These are phyloP conservation scores for Remersonia thermophila DNA, from an alignment of 2,329 filamentous ascomycete genomes.

Conservation along the genomic window DNA sequence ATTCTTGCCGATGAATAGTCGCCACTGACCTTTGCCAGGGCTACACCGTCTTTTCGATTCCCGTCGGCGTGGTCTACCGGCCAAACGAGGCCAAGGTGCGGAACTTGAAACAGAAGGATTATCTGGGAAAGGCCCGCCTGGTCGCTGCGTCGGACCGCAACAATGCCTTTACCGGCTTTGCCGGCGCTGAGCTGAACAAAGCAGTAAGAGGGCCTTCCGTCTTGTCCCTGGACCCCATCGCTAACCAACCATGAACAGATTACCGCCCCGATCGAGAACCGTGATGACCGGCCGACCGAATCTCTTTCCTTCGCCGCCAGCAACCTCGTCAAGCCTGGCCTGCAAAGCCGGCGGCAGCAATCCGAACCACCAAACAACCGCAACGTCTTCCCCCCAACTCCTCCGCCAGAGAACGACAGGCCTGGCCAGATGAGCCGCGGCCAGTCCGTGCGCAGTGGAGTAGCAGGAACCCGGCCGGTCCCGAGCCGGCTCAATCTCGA, in stretches of 20 bases:
- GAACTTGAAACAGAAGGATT: conserved; percentile 95
- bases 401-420: conserved; percentile 80
- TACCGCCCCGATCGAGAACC: background rate
- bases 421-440: conserved; percentile 36
- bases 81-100: conserved; percentile 97
- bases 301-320: conserved; percentile 85
- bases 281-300: conserved; percentile 71
- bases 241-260: too few species aligned
- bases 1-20: too few species aligned
- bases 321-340: conserved; percentile 78
- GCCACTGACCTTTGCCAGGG: conserved; percentile 41
- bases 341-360: conserved; percentile 70
- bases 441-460: conserved; percentile 49
- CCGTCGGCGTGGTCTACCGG: conserved; percentile 86
- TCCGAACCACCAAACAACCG: conserved; percentile 70
- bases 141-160: conserved; percentile 75
- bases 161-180: conserved; percentile 73
- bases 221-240: background rate
- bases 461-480: conserved; percentile 30
- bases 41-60: conserved; percentile 97
- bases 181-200: conserved; percentile 67
- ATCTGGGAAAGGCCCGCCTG: conserved; percentile 87
- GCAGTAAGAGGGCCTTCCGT: conserved; percentile 26
- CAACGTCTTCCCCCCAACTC: conserved; percentile 93
- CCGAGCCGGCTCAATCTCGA: conserved; percentile 53